Percentiles rank a stretch among this genome's conserved stretches.
These are phyloP conservation scores for Leccinellum albellum DNA, from an alignment of 768 basidiomycete species.

Conservation along the genomic window DNA sequence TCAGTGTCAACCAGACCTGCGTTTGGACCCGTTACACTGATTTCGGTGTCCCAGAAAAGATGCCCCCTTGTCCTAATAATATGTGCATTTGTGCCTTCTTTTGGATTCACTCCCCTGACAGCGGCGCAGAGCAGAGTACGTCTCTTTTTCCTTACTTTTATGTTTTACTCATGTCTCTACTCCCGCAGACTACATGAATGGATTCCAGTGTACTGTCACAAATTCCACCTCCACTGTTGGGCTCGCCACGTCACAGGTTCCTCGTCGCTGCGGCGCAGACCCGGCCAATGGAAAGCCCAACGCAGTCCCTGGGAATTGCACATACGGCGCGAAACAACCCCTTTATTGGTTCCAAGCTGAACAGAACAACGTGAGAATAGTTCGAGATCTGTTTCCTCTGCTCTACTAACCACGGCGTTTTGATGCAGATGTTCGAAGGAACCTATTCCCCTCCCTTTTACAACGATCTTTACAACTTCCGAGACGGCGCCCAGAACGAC, in stretches of 20 bases:
- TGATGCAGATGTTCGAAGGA: slow-evolving; percentile 60
- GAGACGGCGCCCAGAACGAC: slow-evolving; percentile 68
- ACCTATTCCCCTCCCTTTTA: slow-evolving; percentile 61
- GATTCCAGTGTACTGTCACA: slow-evolving; percentile 64
- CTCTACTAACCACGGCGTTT: neutral
- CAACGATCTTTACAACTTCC: slow-evolving; percentile 66
- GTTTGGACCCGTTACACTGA: slow-evolving; percentile 69
- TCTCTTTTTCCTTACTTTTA: neutral
- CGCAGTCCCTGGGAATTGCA: slow-evolving; percentile 58
- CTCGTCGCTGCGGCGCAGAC: slow-evolving; percentile 67
- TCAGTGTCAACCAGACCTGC: slow-evolving; percentile 72
- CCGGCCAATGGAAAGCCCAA: slow-evolving; percentile 40
- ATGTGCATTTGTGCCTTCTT: slow-evolving; percentile 71
- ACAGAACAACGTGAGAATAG: slow-evolving; percentile 51
- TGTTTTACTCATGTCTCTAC: neutral
- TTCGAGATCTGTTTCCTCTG: neutral
- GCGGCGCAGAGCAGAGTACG: slow-evolving; percentile 63
- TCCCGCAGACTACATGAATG: slow-evolving; percentile 64
- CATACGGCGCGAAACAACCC: slow-evolving; percentile 67
- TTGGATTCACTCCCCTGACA: slow-evolving; percentile 64
- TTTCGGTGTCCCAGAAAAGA: slow-evolving; percentile 60
- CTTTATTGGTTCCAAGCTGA: slow-evolving; percentile 68
- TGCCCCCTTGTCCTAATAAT: slow-evolving; percentile 65
- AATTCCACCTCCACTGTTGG: slow-evolving; percentile 47
- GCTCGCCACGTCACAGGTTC: slow-evolving; percentile 52